Evolutionary conservation across 768 basidiomycete genomes (phyloP).

Genomic region (Thelephora ganbajun): DNA sequence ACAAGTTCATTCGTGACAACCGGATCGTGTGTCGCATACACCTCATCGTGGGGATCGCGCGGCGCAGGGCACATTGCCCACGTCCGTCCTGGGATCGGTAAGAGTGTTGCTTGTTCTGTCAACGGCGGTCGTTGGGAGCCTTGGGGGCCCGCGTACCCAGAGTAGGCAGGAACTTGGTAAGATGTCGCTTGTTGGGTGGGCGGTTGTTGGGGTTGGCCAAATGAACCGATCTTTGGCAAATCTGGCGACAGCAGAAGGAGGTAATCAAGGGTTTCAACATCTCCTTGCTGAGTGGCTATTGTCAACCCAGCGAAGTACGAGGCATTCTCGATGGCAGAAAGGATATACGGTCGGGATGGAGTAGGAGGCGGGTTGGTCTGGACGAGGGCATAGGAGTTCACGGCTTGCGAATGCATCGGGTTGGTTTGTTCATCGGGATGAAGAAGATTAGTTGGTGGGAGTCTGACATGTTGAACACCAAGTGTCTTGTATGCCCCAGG

Average conservation of each 20-base stretch:
- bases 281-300: conserved; percentile 60
- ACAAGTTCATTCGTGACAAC: conserved; percentile 67
- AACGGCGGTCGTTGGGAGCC: conserved; percentile 44
- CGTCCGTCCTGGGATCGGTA: conserved; percentile 71
- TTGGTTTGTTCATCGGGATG: conserved; percentile 61
- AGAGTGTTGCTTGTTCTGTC: conserved; percentile 61
- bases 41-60: conserved; percentile 13
- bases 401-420: conserved; percentile 28
- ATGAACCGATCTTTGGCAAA: conserved; percentile 51
- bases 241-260: conserved; percentile 67
- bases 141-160: conserved; percentile 21
- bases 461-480: conserved; percentile 64
- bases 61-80: conserved; percentile 66
- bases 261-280: conserved; percentile 61
- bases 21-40: conserved; percentile 30
- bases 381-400: conserved; percentile 33
- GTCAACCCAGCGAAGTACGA: conserved; percentile 56
- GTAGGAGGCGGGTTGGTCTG: conserved; percentile 29
- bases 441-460: conserved; percentile 61
- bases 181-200: conserved; percentile 22
- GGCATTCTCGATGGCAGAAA: conserved; percentile 45
- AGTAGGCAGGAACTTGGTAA: conserved; percentile 17
- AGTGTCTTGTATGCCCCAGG: conserved; percentile 28
- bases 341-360: conserved; percentile 40
- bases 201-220: conserved; percentile 48